Evolutionary conservation across 2,329 filamentous ascomycete genomes (phyloP).

Genomic region (Dothidotthia symphoricarpi): DNA sequence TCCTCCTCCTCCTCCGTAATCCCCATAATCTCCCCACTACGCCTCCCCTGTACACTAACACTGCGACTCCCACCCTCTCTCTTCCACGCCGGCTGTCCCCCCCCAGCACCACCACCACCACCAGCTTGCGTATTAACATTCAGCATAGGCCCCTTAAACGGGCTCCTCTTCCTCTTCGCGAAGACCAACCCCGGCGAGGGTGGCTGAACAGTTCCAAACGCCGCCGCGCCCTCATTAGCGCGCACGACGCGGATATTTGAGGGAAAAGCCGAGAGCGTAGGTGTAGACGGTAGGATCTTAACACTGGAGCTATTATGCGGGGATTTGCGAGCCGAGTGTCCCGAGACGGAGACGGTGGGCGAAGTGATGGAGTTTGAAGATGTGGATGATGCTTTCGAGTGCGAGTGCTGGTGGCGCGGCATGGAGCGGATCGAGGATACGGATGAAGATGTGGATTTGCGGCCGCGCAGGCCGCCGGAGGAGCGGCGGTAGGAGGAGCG

Average conservation of each 20-base stretch:
- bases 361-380: constrained; percentile 68
- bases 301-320: constrained; percentile 73
- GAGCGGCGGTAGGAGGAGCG: constrained; percentile 81
- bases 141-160: constrained; percentile 77
- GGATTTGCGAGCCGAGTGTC: constrained; percentile 65
- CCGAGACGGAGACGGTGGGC: constrained; percentile 46
- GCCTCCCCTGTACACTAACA: constrained; percentile 63
- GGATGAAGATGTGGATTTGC: constrained; percentile 94
- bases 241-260: constrained; percentile 82
- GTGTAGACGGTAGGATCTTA: constrained; percentile 91
- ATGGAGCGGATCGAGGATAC: constrained; percentile 91
- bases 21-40: constrained; percentile 73
- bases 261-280: constrained; percentile 70
- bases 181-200: constrained; percentile 66
- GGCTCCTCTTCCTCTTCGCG: constrained; percentile 74
- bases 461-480: constrained; percentile 78
- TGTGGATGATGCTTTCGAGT: constrained; percentile 92
- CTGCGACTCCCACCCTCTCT: constrained; percentile 27
- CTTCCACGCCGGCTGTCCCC: constrained; percentile 1
- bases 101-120: constrained; percentile 6
- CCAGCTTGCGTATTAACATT: constrained; percentile 45
- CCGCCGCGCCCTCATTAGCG: constrained; percentile 40
- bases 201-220: constrained; percentile 56
- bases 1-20: constrained; percentile 45
- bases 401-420: constrained; percentile 69